Conservation (phyloP, 2,329 filamentous ascomycete genomes). For the Escovopsis sp. region DNA sequence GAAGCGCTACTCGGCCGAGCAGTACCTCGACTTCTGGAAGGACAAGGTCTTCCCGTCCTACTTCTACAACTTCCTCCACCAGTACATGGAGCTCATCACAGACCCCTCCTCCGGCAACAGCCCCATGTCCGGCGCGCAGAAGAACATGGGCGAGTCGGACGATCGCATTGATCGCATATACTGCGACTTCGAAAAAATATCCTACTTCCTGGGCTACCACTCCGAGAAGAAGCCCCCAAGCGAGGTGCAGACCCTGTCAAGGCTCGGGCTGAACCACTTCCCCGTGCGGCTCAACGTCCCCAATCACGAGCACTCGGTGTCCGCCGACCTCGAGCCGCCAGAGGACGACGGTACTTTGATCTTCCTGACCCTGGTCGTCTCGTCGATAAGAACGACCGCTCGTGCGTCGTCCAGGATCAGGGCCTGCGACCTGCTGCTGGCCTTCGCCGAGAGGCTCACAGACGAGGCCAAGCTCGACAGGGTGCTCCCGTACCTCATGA, state of each 20-base stretch:
- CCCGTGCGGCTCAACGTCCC: constrained; percentile 78
- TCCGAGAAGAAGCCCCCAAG: constrained; percentile 18
- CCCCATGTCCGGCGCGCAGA: constrained; percentile 48
- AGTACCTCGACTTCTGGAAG: constrained; percentile 87
- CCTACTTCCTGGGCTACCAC: constrained; percentile 77
- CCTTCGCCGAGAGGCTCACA: constrained; percentile 79
- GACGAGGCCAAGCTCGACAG: constrained; percentile 94
- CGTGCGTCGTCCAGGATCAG: constrained; percentile 75
- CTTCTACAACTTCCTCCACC: constrained; percentile 94
- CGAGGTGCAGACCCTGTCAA: constrained; percentile 14
- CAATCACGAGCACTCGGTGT: constrained; percentile 61
- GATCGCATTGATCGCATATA: constrained; percentile 89
- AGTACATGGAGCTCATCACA: constrained; percentile 93
- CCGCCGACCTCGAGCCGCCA: constrained; percentile 43
- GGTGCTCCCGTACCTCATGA: constrained; percentile 79
- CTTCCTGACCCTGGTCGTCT: constrained; percentile 77
- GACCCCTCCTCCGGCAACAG: constrained; percentile 72
- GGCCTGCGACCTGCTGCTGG: constrained; percentile 80
- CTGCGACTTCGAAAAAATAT: constrained; percentile 94
- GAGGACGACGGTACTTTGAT: constrained; percentile 84
- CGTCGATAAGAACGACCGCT: constrained; percentile 78
- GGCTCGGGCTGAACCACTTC: constrained; percentile 48
- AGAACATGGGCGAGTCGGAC: constrained; percentile 74
- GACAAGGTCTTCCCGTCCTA: constrained; percentile 88
- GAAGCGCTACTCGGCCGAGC: constrained; percentile 80